A percentile compares a stretch with the other conserved stretches of the same genome.
Evolutionary conservation across 1,284 basidiomycete species (phyloP).

Genomic region (Megacollybia platyphylla): DNA sequence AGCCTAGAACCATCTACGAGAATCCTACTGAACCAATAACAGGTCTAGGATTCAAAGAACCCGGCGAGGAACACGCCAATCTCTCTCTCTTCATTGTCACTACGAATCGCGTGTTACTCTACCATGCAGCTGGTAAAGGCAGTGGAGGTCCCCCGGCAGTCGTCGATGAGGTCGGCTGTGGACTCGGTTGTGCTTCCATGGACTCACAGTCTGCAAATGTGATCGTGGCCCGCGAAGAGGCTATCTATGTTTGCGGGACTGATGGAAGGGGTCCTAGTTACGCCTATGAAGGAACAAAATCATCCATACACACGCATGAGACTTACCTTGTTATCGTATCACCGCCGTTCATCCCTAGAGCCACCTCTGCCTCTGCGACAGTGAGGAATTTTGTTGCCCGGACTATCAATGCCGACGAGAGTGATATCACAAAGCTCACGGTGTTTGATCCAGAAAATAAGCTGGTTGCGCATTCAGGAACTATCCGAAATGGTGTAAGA

Average conservation of each 20-base stretch:
- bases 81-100: constrained; percentile 80
- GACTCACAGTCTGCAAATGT: constrained; percentile 63
- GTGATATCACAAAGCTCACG: constrained; percentile 76
- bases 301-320: constrained; percentile 55
- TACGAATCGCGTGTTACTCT: constrained; percentile 69
- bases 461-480: constrained; percentile 73
- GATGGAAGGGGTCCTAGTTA: constrained; percentile 81
- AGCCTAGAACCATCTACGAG: constrained; percentile 71
- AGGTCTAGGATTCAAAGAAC: constrained; percentile 78
- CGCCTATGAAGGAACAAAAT: constrained; percentile 83
- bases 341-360: constrained; percentile 65
- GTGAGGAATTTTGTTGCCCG: constrained; percentile 61
- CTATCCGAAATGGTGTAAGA: constrained; percentile 70
- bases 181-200: constrained; percentile 76
- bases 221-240: constrained; percentile 85
- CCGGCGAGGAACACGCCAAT: constrained; percentile 34
- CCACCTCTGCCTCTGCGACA: constrained; percentile 57
- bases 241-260: constrained; percentile 77
- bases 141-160: constrained; percentile 54
- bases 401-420: constrained; percentile 25
- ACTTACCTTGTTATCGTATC: constrained; percentile 87
- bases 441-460: constrained; percentile 93
- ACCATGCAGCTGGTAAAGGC: constrained; percentile 67
- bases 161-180: constrained; percentile 81
- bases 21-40: constrained; percentile 80